Evolutionary conservation across 2,329 filamentous ascomycete species (phyloP), one percentile per base, ranked within the genome.

Genomic region (Gremmenia infestans): DNA sequence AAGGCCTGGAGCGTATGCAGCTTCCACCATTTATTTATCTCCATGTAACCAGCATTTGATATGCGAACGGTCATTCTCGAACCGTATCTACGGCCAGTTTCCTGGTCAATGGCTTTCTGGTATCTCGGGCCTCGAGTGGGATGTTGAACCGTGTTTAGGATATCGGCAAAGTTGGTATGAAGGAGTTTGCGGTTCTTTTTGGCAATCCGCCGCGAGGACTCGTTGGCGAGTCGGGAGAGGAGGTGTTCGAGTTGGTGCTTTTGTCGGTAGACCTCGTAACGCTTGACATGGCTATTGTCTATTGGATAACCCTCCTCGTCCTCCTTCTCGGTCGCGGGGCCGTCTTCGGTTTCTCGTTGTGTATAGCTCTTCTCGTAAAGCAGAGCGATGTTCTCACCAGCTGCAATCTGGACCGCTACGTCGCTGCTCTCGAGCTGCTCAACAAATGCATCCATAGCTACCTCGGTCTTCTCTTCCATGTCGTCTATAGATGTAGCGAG

Each of bases 21-120:
- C 70, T 89, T 89, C 86, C 86, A 89, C 87, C 87, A 90, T 61
- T 80, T 79, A 69, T 89, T 85, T 50, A 89, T 82, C 50, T 74
- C 78, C 74, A 89, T 81, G 52, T 80, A 77, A 2, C 82, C 81
- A 48, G 77, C 78, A 22, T 76, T 75, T 52, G 80, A 76, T 54
- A 89, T 80, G 54, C 80, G 78, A 40, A 89, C 76, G 11, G 74
- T 80, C 72, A 87, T 75, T 55, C 84, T 77, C 56, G 79, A 85
- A 5, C 86, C 86, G 59, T 85, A 84, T 49, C 78, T 76, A 23
- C 75, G 75, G 25, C 82, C 82, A 1, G 78, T 81, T 37, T 86
- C 79, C 48, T 81, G 73, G 59, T 86, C 78, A 51, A 86, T 76
- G 7, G 85, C 83, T 22, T 79, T 87, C 55, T 80, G 82, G 67